phyloP scores from a whole-genome alignment of 805 yeast genomes.

The Candida coquimbonensis region DNA sequence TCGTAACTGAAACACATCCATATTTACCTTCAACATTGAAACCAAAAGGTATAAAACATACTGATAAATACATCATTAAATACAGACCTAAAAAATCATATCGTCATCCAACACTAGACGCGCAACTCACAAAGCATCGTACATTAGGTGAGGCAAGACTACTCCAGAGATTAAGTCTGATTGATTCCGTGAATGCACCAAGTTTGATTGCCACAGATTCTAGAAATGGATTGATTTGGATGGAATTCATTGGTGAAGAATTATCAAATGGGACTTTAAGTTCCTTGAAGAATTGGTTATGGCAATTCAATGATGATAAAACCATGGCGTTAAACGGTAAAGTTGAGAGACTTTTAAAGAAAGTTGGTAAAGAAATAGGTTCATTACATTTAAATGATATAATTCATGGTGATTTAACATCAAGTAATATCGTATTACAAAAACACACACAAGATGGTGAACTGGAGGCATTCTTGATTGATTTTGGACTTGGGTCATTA shows the following conservation, averaged over 20 bases:
- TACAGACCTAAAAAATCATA: constrained; percentile 88
- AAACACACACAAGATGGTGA: constrained; percentile 7
- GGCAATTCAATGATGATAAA: constrained; percentile 42
- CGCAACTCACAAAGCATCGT: constrained; percentile 65
- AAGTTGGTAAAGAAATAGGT: constrained; percentile 65
- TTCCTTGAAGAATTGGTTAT: constrained; percentile 65
- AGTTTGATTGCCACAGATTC: constrained; percentile 69
- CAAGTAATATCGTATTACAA: constrained; percentile 72
- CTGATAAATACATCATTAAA: constrained; percentile 54
- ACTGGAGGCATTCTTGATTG: constrained; percentile 62
- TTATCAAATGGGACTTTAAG: constrained; percentile 44
- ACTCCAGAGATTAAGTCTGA: constrained; percentile 43
- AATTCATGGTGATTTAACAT: constrained; percentile 91
- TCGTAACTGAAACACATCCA: constrained; percentile 58
- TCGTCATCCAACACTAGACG: constrained; percentile 79
- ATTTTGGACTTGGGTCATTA: constrained; percentile 83
- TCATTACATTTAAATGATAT: constrained; percentile 67
- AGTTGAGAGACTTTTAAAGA: constrained; percentile 37
- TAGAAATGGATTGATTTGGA: constrained; percentile 76
- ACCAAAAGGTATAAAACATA: constrained; percentile 15
- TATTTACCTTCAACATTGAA: constrained; percentile 35
- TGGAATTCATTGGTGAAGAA: constrained; percentile 66
- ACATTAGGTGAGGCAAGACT: constrained; percentile 82
- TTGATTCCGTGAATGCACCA: constrained; percentile 61
- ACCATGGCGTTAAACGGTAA: constrained; percentile 25